Evolutionary conservation across 768 basidiomycete species (phyloP), one percentile per base, ranked within the genome.

Genomic region (Tulasnella sp.): DNA sequence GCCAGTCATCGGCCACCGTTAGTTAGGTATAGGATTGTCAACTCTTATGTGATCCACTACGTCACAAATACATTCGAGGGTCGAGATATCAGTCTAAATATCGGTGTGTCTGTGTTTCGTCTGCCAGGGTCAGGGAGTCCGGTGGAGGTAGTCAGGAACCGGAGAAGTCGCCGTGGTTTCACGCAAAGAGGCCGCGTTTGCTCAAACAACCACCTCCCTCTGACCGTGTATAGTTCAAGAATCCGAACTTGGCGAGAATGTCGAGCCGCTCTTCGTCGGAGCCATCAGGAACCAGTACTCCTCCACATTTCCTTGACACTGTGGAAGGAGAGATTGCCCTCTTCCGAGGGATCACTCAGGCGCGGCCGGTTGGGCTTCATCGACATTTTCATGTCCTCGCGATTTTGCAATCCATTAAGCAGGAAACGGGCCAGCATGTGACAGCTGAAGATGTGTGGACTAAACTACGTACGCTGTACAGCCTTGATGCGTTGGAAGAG

Each of bases 311-410:
- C 83, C 90, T 96, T 56, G 88, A 92, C 83, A 91, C 89, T 9
- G 89, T 94, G 76, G 90, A 92, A 82, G 95, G 95, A 56, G 95
- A 96, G 85, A 93, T 95, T 72, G 88, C 93, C 12, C 93, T 96
- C 85, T 95, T 96, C 84, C 90, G 92, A 74, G 92, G 93, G 9
- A 87, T 95, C 76, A 93, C 93, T 89, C 91, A 91, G 71, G 89
- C 93, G 24, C 88, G 95, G 77, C 95, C 95, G 0, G 90, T 96
- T 77, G 95, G 95, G 68, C 90, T 92, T 42, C 92, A 96, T 85
- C 91, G 91, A 39, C 90, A 94, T 86, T 95, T 95, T 85, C 93
- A 95, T 83, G 87, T 93, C 84, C 87, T 96, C 78, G 89, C 90
- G 80, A 92, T 96, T 74, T 91, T 91, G 79, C 91, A 89, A 82